These are phyloP conservation scores for Yamadazyma akitaensis DNA, from an alignment of 805 yeast species.

Conservation along the genomic window DNA sequence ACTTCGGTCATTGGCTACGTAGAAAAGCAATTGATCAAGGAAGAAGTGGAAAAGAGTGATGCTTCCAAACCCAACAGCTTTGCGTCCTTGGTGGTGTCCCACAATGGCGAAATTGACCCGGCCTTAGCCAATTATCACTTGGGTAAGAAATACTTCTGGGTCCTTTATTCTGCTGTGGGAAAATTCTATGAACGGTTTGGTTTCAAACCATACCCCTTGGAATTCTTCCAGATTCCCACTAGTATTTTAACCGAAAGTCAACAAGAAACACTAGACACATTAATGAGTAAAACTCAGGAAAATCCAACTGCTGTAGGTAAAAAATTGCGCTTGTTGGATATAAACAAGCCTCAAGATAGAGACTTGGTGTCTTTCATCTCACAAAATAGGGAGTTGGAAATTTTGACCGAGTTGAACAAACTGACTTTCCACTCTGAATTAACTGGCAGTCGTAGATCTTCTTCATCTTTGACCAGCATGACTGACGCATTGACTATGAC, in stretches of 20 bases:
- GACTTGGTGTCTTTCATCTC: slow-evolving; percentile 29
- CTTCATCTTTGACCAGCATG: slow-evolving; percentile 32
- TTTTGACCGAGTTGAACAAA: slow-evolving; percentile 36
- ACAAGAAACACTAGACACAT: slow-evolving; percentile 19
- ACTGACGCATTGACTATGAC: slow-evolving; percentile 20
- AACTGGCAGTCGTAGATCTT: slow-evolving; percentile 26
- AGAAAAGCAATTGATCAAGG: slow-evolving; percentile 28
- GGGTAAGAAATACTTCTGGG: slow-evolving; percentile 37
- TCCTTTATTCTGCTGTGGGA: slow-evolving; percentile 72
- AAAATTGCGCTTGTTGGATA: slow-evolving; percentile 24
- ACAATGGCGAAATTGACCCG: slow-evolving; percentile 26
- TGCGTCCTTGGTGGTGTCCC: slow-evolving; percentile 33
- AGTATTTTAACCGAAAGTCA: slow-evolving; percentile 16
- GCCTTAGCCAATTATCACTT: slow-evolving; percentile 32
- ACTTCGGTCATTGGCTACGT: slow-evolving; percentile 26
- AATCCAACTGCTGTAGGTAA: slow-evolving; percentile 22
- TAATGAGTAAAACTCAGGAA: slow-evolving; percentile 13
- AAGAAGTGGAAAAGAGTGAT: slow-evolving; percentile 22
- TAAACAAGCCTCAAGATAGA: slow-evolving; percentile 22
- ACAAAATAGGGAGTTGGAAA: slow-evolving; percentile 33
- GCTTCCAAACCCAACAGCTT: slow-evolving; percentile 26
- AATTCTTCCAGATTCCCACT: slow-evolving; percentile 31
- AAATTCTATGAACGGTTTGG: slow-evolving; percentile 65
- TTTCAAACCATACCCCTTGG: slow-evolving; percentile 38
- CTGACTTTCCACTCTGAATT: slow-evolving; percentile 32